These are phyloP conservation scores for Apiotrichum akiyoshidainum DNA, from an alignment of 1,284 basidiomycete genomes.

Conservation along the genomic window DNA sequence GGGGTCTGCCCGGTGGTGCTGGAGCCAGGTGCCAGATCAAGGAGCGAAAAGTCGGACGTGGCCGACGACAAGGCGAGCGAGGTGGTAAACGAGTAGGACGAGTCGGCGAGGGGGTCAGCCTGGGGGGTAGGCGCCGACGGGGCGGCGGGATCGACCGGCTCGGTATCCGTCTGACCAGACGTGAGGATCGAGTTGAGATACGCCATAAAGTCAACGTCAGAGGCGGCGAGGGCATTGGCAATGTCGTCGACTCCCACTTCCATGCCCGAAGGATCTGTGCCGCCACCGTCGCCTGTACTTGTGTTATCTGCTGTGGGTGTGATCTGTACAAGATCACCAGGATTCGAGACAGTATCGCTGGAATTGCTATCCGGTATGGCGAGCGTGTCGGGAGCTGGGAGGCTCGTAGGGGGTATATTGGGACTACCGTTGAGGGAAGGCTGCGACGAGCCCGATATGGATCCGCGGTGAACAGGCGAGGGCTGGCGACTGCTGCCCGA, in stretches of 20 bases:
- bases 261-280: conserved; percentile 4
- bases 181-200: conserved; percentile 25
- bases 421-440: conserved; percentile 19
- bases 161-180: background rate
- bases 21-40: background rate
- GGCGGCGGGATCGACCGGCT: background rate
- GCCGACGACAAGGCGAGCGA: conserved; percentile 2
- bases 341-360: background rate
- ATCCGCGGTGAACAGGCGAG: conserved; percentile 16
- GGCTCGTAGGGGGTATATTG: background rate
- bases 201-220: conserved; percentile 27
- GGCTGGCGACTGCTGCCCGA: conserved; percentile 16
- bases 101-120: background rate
- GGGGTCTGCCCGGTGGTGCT: background rate
- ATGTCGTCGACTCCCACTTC: conserved; percentile 21
- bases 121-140: background rate
- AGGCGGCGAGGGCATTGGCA: conserved; percentile 16
- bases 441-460: conserved; percentile 15
- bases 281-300: background rate
- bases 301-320: too few species aligned
- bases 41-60: conserved; percentile 2
- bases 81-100: conserved; percentile 1
- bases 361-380: conserved; percentile 3
- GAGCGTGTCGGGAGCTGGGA: conserved; percentile 8
- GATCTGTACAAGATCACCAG: background rate